phyloP scores from a whole-genome alignment of 2,329 filamentous ascomycete genomes.

The Herpomyces periplanetae region DNA sequence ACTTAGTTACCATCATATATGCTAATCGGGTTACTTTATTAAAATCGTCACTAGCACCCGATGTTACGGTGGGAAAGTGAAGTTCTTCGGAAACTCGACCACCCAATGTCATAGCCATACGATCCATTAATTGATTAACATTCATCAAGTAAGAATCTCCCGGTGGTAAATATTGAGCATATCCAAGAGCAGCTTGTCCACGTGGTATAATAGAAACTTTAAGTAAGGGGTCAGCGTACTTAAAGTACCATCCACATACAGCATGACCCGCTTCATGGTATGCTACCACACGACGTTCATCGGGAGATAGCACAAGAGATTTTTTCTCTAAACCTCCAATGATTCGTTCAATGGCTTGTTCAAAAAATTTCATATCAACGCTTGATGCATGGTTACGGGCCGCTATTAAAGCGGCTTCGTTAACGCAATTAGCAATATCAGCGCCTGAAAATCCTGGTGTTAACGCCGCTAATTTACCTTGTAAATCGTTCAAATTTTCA shows the following conservation, averaged over 20 bases:
- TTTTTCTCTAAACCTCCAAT: constrained; percentile 91
- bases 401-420: constrained; percentile 76
- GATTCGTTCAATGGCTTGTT: constrained; percentile 86
- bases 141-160: constrained; percentile 86
- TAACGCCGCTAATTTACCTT: constrained; percentile 54
- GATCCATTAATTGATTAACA: constrained; percentile 78
- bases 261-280: constrained; percentile 96
- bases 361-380: constrained; percentile 65
- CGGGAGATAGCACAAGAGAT: constrained; percentile 58
- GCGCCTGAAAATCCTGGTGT: constrained; percentile 90
- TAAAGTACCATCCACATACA: constrained; percentile 92
- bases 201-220: constrained; percentile 97
- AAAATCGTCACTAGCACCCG: constrained; percentile 81
- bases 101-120: constrained; percentile 96
- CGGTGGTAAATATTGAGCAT: constrained; percentile 78
- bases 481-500: constrained; percentile 53
- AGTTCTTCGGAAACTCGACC: constrained; percentile 81
- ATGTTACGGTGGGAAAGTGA: constrained; percentile 84
- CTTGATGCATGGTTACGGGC: constrained; percentile 40
- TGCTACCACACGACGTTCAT: constrained; percentile 79
- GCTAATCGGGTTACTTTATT: constrained; percentile 92
- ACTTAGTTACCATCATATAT: constrained; percentile 92
- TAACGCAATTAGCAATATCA: constrained; percentile 92
- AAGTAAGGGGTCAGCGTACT: constrained; percentile 74
- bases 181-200: constrained; percentile 64